These are phyloP conservation scores for Tolypocladium album DNA, from an alignment of 2,329 filamentous ascomycete genomes.

Conservation along the genomic window DNA sequence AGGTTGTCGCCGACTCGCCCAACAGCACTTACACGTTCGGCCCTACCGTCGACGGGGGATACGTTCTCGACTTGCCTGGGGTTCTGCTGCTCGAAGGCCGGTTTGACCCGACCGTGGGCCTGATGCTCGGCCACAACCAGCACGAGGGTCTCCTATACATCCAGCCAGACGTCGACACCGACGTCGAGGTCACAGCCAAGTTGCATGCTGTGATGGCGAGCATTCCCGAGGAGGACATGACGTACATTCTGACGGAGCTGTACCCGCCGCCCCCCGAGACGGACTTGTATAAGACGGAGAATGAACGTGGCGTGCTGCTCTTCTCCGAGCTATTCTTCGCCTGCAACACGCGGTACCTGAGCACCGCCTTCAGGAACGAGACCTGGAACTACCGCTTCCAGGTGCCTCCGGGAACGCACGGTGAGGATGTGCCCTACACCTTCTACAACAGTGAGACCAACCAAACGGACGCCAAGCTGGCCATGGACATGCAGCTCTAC, in stretches of 20 bases:
- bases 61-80: slow-evolving; percentile 17
- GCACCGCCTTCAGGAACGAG: slow-evolving; percentile 29
- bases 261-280: slow-evolving; percentile 5
- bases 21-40: slow-evolving; percentile 17
- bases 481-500: slow-evolving; percentile 18
- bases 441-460: slow-evolving; percentile 29
- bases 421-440: slow-evolving; percentile 37
- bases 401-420: slow-evolving; percentile 38
- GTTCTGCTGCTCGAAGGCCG: slow-evolving; percentile 15
- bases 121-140: slow-evolving; percentile 26
- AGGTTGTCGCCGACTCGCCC: slow-evolving; percentile 3
- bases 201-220: slow-evolving; percentile 16
- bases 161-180: slow-evolving; percentile 30
- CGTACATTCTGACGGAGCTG: slow-evolving; percentile 26
- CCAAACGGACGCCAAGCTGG: slow-evolving; percentile 13
- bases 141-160: slow-evolving; percentile 38
- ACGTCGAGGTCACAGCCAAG: slow-evolving; percentile 26
- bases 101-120: slow-evolving; percentile 14
- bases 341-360: slow-evolving; percentile 41
- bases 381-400: slow-evolving; percentile 40
- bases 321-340: slow-evolving; percentile 30
- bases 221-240: not conserved
- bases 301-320: slow-evolving; percentile 24
- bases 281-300: slow-evolving; percentile 1
- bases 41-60: slow-evolving; percentile 22